These are phyloP conservation scores for Sugiyamaella neomexicana DNA, from an alignment of 1,139 yeast species.

Conservation along the genomic window DNA sequence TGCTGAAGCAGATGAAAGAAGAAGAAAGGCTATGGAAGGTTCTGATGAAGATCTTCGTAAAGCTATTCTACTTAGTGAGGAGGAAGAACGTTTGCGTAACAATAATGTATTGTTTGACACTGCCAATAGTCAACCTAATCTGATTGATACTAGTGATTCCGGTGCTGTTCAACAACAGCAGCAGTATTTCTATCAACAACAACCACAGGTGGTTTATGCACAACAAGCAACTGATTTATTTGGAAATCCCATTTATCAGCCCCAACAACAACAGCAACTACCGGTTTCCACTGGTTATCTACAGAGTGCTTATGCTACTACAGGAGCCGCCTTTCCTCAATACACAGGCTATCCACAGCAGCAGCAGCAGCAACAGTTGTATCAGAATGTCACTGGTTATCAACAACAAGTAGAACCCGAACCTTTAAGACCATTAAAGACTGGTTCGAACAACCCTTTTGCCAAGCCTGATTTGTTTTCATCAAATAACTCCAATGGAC, in stretches of 20 bases:
- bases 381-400: constrained; percentile 31
- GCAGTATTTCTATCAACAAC: constrained; percentile 22
- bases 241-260: constrained; percentile 67
- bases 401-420: constrained; percentile 42
- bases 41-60: constrained; percentile 73
- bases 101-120: constrained; percentile 21
- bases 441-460: constrained; percentile 92
- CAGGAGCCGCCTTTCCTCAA: constrained; percentile 32
- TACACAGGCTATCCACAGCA: constrained; percentile 38
- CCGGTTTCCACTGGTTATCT: constrained; percentile 57
- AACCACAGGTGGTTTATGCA: constrained; percentile 32
- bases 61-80: constrained; percentile 80
- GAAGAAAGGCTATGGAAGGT: constrained; percentile 46
- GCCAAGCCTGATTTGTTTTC: constrained; percentile 48
- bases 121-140: constrained; percentile 34
- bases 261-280: constrained; percentile 39
- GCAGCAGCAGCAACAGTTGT: constrained; percentile 39
- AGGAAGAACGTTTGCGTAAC: constrained; percentile 64
- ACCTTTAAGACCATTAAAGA: constrained; percentile 58
- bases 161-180: constrained; percentile 29
- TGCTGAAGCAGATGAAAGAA: constrained; percentile 79
- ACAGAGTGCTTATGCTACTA: constrained; percentile 45
- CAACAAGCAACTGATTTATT: constrained; percentile 53
- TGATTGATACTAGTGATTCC: constrained; percentile 28
- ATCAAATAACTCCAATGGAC: constrained; percentile 1